Conservation (phyloP, 2,329 filamentous ascomycete genomes). For the Talaromyces piceae region DNA sequence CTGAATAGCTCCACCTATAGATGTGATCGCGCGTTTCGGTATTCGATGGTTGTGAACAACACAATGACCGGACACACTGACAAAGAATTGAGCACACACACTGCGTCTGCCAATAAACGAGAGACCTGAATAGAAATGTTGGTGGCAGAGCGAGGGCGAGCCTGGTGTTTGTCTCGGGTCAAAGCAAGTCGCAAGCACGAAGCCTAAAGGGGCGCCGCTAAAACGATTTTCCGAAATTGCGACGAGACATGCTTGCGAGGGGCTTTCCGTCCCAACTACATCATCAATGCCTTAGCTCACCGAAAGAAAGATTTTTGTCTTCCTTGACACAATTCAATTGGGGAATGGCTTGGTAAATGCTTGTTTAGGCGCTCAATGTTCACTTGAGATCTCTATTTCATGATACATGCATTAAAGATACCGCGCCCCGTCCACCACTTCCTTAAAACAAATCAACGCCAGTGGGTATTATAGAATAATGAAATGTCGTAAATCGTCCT, state of each 20-base stretch:
- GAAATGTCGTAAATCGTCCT: not conserved
- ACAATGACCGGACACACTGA: not conserved
- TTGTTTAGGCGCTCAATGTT: not conserved
- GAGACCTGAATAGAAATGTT: not conserved
- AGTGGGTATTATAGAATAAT: not conserved
- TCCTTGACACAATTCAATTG: not conserved
- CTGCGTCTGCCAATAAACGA: not conserved
- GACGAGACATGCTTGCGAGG: not conserved
- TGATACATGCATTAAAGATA: not conserved
- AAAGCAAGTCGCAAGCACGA: not conserved
- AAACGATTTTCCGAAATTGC: constrained; percentile 11
- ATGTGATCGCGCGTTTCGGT: not conserved
- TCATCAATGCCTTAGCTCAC: not conserved
- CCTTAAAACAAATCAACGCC: not conserved
- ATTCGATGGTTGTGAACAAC: not conserved
- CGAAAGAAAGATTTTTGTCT: too few relatives aligned
- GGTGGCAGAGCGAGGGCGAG: not conserved
- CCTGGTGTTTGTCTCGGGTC: not conserved
- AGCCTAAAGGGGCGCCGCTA: constrained; percentile 2
- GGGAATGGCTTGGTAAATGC: not conserved
- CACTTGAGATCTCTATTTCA: not conserved
- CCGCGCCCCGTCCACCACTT: not conserved
- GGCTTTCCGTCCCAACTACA: not conserved
- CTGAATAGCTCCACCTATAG: not conserved
- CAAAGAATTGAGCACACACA: not conserved